Conservation (phyloP, 371 early-diverging fungal species). For the Mortierella sp. region DNA sequence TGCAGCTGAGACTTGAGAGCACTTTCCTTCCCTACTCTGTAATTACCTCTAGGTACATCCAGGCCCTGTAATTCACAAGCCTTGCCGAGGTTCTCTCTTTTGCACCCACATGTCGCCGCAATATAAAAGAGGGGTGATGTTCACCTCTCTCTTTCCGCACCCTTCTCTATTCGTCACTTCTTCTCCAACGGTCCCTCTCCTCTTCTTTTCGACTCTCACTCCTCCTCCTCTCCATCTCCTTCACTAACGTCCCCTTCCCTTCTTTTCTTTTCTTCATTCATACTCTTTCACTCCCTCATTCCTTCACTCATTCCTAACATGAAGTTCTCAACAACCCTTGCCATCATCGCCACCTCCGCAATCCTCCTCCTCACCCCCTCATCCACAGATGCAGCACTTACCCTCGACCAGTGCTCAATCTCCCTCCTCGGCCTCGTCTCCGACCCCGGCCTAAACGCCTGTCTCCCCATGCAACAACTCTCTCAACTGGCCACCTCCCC, state of each 20-base stretch:
- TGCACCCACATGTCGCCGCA: neutral
- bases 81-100: neutral
- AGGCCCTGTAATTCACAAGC: neutral
- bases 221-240: neutral
- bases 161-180: neutral
- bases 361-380: constrained; percentile 15
- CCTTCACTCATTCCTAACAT: constrained; percentile 10
- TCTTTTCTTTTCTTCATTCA: neutral
- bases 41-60: neutral
- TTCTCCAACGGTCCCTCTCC: neutral
- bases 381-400: constrained; percentile 15
- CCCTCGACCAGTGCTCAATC: constrained; percentile 47
- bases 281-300: neutral
- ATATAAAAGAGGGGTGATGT: neutral
- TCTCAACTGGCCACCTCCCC: constrained; percentile 14
- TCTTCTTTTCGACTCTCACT: neutral
- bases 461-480: constrained; percentile 38
- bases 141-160: neutral
- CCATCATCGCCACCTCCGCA: neutral
- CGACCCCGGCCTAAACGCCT: constrained; percentile 46
- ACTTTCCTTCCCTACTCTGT: neutral
- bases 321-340: constrained; percentile 31
- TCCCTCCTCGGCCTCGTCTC: constrained; percentile 27
- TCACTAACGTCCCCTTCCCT: neutral
- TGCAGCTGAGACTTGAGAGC: constrained; percentile 2